These are phyloP conservation scores for Infundibulicybe gibba DNA, from an alignment of 768 basidiomycete genomes.

Conservation along the genomic window DNA sequence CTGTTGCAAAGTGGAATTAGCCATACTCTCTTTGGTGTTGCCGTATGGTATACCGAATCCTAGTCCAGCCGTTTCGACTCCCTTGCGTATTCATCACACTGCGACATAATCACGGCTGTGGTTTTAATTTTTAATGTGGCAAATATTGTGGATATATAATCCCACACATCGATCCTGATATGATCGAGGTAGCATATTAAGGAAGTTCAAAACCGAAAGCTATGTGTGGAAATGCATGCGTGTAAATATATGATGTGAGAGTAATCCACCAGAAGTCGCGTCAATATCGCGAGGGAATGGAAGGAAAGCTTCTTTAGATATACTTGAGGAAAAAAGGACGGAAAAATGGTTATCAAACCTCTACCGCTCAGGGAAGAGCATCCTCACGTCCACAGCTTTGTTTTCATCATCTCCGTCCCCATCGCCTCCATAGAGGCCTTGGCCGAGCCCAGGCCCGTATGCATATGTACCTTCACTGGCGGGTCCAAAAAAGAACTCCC, in stretches of 20 bases:
- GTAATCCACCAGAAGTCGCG: not conserved
- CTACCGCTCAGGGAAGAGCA: conserved; percentile 45
- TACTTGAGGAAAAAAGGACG: not conserved
- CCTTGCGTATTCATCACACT: no score
- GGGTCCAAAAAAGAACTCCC: conserved; percentile 20
- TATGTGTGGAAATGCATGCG: no score
- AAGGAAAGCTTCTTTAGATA: not conserved
- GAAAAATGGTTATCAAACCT: not conserved
- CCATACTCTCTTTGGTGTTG: conserved; percentile 16
- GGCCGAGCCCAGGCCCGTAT: no score
- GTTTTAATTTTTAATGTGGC: no score
- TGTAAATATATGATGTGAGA: no score
- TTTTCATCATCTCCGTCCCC: conserved; percentile 3
- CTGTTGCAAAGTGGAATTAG: conserved; percentile 21
- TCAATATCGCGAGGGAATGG: not conserved
- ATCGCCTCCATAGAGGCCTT: no score
- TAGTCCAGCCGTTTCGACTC: no score
- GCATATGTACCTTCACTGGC: conserved; percentile 10
- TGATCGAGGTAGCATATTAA: no score
- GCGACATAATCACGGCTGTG: no score
- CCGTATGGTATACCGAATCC: conserved; percentile 6
- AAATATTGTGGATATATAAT: no score
- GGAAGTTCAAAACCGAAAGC: no score
- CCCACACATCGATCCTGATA: no score
- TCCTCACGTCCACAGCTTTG: conserved; percentile 33